Conservation (phyloP, 345 rosid genomes). For the Microthlaspi erraticum region DNA sequence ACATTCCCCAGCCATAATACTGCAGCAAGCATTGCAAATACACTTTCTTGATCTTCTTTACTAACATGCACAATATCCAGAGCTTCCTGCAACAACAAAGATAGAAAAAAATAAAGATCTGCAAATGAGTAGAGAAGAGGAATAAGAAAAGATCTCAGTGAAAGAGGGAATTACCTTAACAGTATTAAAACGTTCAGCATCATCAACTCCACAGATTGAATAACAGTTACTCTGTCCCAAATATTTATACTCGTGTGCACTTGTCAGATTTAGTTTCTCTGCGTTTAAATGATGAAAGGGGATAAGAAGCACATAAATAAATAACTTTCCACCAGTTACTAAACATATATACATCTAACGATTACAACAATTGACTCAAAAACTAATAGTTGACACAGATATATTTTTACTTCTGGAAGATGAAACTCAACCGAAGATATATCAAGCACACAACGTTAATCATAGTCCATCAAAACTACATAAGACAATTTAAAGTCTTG, state of each 20-base stretch:
- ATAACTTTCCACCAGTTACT: neutral
- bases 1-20: slow-evolving; percentile 97
- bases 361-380: slow-evolving; percentile 10
- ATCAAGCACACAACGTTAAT: slow-evolving; percentile 1
- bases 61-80: slow-evolving; percentile 92
- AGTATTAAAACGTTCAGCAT: slow-evolving; percentile 68
- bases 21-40: slow-evolving; percentile 95
- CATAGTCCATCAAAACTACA: neutral
- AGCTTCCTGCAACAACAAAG: slow-evolving; percentile 74
- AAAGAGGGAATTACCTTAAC: slow-evolving; percentile 61
- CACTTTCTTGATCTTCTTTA: slow-evolving; percentile 95
- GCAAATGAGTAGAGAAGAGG: slow-evolving; percentile 30
- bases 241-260: slow-evolving; percentile 77
- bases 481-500: neutral
- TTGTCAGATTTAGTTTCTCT: slow-evolving; percentile 87
- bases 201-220: slow-evolving; percentile 80
- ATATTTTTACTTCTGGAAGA: slow-evolving; percentile 23
- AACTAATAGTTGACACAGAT: slow-evolving; percentile 20
- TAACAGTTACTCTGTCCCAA: slow-evolving; percentile 88
- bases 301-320: slow-evolving; percentile 18
- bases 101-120: slow-evolving; percentile 7
- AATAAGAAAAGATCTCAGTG: slow-evolving; percentile 6
- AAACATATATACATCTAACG: neutral
- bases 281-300: slow-evolving; percentile 37
- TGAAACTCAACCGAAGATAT: neutral